Base-by-base conservation (phyloP, 768 basidiomycete genomes). In the Leccinum subtestaceum region DNA sequence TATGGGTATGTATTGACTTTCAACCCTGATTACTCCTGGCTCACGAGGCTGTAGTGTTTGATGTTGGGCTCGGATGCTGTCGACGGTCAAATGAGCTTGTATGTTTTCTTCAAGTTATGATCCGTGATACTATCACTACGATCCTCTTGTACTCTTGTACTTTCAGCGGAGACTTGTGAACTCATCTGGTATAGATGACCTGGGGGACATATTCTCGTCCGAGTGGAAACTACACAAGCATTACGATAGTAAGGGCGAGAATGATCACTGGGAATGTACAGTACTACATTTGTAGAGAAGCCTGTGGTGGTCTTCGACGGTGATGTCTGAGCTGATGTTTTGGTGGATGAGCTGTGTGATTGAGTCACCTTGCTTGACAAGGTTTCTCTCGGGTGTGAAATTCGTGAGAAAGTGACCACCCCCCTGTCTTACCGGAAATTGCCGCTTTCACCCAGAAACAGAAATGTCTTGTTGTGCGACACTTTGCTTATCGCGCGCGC, bases 1-100 rank as follows among this genome's bases (percentile, higher is more conserved):
- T 92, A 91, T 64, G 90, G 90, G 89, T 87, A 72, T 71, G 87
- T 80, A 47, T 56, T 29, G 31, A 46, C 25, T 27, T 52, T 1
- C 7, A 23, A 7, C 25, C 7, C 10, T 23, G 5, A 47, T 31
- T 50, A 9, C 48, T 43, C 21, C 27, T 25, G 23, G 51, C 59
- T 73, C 34, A 74, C 25, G 8, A 23, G 46, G 23, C 15, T 56
- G 25, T 38, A 74, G 72, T 1, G 71, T 72, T 40, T 72, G 67
- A 46, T 4, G 0, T n/a, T 55, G 49, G 49, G 38, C 52, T 31
- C 32, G 21, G 13, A 11, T 29, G 58, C 34, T 2, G 34, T 34
- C 12, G 5, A 36, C 13, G 19, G n/a, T 40, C 40, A 1, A 40
- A 40, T 19, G 43, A 10, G 43, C 40, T 43, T 43, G 40, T 40